Conservation (phyloP, 2,329 filamentous ascomycete species). For the Uncinocarpus reesii region DNA sequence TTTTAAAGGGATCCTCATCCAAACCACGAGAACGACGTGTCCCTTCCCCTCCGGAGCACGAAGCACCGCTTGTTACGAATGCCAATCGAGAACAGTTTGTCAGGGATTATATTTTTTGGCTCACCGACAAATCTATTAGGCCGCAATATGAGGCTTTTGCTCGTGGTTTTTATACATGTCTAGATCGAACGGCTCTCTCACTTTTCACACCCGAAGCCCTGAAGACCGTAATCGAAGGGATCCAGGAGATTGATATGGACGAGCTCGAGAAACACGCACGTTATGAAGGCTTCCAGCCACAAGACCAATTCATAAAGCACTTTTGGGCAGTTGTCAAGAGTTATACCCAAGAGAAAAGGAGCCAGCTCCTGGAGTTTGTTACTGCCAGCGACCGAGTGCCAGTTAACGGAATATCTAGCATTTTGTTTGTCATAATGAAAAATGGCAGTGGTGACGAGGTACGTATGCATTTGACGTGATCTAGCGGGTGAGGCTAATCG, state of each 20-base stretch:
- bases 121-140: slow-evolving; percentile 65
- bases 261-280: slow-evolving; percentile 61
- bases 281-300: slow-evolving; percentile 66
- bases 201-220: slow-evolving; percentile 63
- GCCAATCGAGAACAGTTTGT: slow-evolving; percentile 70
- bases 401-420: slow-evolving; percentile 68
- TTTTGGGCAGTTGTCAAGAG: slow-evolving; percentile 80
- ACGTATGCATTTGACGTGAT: slow-evolving; percentile 18
- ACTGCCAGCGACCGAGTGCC: slow-evolving; percentile 87
- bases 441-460: slow-evolving; percentile 55
- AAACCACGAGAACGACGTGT: slow-evolving; percentile 22
- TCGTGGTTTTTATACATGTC: slow-evolving; percentile 65
- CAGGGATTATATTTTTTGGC: slow-evolving; percentile 71
- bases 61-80: slow-evolving; percentile 67
- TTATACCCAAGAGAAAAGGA: slow-evolving; percentile 53
- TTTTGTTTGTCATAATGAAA: slow-evolving; percentile 74
- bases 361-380: slow-evolving; percentile 79
- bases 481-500: slow-evolving; percentile 4
- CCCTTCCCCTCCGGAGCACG: slow-evolving; percentile 30
- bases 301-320: slow-evolving; percentile 58
- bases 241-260: slow-evolving; percentile 65
- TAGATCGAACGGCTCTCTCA: slow-evolving; percentile 58
- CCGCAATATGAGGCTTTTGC: slow-evolving; percentile 73
- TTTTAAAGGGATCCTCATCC: slow-evolving; percentile 22
- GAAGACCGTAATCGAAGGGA: slow-evolving; percentile 71